These are phyloP conservation scores for Microdochium bolleyi DNA, from an alignment of 2,329 filamentous ascomycete genomes.

Conservation along the genomic window DNA sequence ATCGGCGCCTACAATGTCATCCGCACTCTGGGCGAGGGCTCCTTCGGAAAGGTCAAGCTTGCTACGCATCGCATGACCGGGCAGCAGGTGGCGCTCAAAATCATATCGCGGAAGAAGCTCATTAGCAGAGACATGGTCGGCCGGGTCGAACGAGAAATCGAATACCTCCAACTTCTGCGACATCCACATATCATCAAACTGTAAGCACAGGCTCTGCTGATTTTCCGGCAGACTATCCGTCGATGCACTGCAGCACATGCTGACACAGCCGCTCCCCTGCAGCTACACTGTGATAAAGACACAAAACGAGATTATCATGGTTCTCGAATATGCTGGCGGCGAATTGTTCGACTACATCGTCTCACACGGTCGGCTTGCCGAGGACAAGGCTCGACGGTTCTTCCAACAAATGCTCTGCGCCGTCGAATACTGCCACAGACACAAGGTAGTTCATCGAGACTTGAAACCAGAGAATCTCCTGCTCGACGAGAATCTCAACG, in stretches of 20 bases:
- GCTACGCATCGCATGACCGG: constrained; percentile 86
- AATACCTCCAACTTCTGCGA: constrained; percentile 89
- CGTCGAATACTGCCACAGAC: constrained; percentile 96
- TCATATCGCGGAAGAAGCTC: constrained; percentile 92
- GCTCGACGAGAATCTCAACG: constrained; percentile 89
- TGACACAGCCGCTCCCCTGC: constrained; percentile 10
- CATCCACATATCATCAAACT: constrained; percentile 99
- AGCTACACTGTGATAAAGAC: constrained; percentile 97
- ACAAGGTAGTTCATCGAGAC: constrained; percentile 98
- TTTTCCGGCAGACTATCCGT: background rate
- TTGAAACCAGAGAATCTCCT: constrained; percentile 95
- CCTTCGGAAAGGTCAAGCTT: constrained; percentile 97
- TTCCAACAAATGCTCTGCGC: constrained; percentile 99
- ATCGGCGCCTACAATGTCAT: constrained; percentile 89
- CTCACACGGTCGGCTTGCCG: constrained; percentile 82
- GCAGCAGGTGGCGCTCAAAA: constrained; percentile 95
- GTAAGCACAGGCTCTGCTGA: constrained; percentile 38
- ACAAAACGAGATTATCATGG: constrained; percentile 93
- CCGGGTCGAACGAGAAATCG: constrained; percentile 93
- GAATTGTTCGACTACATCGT: constrained; percentile 99
- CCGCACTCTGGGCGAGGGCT: constrained; percentile 88
- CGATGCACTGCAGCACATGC: constrained; percentile 5
- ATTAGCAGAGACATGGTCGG: constrained; percentile 98
- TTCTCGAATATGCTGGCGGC: constrained; percentile 92
- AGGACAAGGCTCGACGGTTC: constrained; percentile 89